Conservation (phyloP, 202 grass and related monocot species). For the Panicum hallii region DNA sequence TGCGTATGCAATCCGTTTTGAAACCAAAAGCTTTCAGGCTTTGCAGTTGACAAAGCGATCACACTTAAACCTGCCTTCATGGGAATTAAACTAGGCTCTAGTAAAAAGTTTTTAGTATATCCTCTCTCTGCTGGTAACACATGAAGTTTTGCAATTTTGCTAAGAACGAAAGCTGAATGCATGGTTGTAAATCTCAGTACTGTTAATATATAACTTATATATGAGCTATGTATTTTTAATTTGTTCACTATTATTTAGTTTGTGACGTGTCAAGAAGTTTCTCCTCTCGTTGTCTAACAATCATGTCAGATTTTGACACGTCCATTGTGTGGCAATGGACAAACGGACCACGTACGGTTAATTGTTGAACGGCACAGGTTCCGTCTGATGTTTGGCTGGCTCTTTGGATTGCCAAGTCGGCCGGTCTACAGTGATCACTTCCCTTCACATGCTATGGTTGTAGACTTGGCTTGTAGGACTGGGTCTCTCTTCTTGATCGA, state of each 20-base stretch:
- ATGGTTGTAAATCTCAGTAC: no score
- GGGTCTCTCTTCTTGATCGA: not conserved
- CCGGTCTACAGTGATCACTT: not conserved
- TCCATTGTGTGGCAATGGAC: conserved; percentile 27
- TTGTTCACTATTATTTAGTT: not conserved
- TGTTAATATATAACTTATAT: no score
- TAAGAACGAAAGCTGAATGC: not conserved
- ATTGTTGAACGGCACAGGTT: conserved; percentile 43
- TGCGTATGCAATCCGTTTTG: conserved; percentile 35
- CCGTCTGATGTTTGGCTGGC: conserved; percentile 24
- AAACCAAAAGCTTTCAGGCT: conserved; percentile 35
- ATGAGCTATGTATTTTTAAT: no score
- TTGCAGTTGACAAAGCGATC: conserved; percentile 36
- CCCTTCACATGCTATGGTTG: not conserved
- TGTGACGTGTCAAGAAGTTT: conserved; percentile 26
- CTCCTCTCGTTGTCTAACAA: conserved; percentile 38
- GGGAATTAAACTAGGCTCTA: not conserved
- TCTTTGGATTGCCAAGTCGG: not conserved
- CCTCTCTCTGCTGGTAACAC: not conserved
- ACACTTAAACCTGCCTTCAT: not conserved
- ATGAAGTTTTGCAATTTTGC: not conserved
- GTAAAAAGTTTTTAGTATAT: not conserved
- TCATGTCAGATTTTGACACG: conserved; percentile 36
- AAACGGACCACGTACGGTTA: conserved; percentile 37
- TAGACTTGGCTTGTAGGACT: conserved; percentile 14